Conservation (phyloP, 495 filamentous ascomycete genomes). For the Sabuloglossum arenarium region DNA sequence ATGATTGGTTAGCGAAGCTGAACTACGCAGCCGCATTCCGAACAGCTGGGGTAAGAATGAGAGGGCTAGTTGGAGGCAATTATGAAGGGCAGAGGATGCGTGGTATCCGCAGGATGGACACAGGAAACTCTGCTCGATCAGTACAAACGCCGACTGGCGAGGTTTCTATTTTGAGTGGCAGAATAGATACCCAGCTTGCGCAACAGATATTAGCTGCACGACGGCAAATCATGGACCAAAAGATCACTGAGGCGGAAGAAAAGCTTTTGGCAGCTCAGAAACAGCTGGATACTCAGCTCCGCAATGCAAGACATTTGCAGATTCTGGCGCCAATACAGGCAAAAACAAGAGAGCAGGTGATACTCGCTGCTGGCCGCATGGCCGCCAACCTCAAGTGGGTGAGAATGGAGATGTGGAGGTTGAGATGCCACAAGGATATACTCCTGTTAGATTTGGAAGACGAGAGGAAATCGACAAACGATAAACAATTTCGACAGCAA, state of each 20-base stretch:
- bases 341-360: constrained; percentile 66
- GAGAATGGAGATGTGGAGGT: constrained; percentile 79
- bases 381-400: constrained; percentile 85
- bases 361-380: constrained; percentile 66
- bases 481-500: background rate
- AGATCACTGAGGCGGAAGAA: constrained; percentile 67
- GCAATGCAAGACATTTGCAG: constrained; percentile 84
- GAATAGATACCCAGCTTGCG: constrained; percentile 59
- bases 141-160: constrained; percentile 51
- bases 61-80: constrained; percentile 63
- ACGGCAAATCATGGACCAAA: constrained; percentile 58
- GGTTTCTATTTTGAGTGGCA: constrained; percentile 40
- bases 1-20: constrained; percentile 90
- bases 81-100: constrained; percentile 68
- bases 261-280: constrained; percentile 51
- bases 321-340: constrained; percentile 74
- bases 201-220: constrained; percentile 66
- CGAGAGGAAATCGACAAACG: constrained; percentile 21
- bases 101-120: constrained; percentile 47
- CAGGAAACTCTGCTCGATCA: constrained; percentile 30
- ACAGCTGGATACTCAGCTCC: constrained; percentile 58
- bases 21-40: constrained; percentile 93
- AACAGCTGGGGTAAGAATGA: constrained; percentile 76
- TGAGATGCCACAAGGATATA: constrained; percentile 80
- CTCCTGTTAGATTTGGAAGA: constrained; percentile 68